Percentiles rank a stretch among this genome's conserved stretches.
Evolutionary conservation across 2,329 filamentous ascomycete species (phyloP).

Genomic region (Aureobasidium sp.): DNA sequence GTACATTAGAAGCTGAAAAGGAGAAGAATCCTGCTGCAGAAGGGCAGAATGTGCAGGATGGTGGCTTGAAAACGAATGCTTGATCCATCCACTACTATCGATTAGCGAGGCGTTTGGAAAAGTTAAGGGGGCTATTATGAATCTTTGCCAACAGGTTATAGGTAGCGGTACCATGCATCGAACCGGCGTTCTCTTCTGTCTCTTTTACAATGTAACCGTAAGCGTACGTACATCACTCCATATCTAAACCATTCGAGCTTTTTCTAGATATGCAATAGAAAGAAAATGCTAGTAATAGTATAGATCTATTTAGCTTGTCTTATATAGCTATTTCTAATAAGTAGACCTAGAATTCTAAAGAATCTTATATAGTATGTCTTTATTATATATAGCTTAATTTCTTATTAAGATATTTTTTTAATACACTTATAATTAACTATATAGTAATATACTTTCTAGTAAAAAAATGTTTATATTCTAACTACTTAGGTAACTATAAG

Average conservation of each 20-base stretch:
- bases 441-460: too few relatives aligned
- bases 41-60: background rate
- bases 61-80: conserved; percentile 1
- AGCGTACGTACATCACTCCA: background rate
- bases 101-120: conserved; percentile 5
- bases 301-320: background rate
- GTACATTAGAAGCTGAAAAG: background rate
- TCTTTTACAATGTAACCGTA: background rate
- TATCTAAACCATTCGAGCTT: background rate
- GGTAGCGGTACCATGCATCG: background rate
- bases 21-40: background rate
- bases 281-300: background rate
- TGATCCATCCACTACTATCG: background rate
- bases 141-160: background rate
- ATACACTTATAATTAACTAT: too few relatives aligned
- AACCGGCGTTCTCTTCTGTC: background rate
- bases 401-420: too few relatives aligned
- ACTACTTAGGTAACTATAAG: background rate
- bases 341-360: background rate
- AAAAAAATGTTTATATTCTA: background rate
- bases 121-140: background rate
- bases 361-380: too few relatives aligned
- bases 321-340: background rate
- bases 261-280: background rate
- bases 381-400: too few relatives aligned